Conservation (phyloP, 1,284 basidiomycete genomes). For the Trametes polyzona region DNA sequence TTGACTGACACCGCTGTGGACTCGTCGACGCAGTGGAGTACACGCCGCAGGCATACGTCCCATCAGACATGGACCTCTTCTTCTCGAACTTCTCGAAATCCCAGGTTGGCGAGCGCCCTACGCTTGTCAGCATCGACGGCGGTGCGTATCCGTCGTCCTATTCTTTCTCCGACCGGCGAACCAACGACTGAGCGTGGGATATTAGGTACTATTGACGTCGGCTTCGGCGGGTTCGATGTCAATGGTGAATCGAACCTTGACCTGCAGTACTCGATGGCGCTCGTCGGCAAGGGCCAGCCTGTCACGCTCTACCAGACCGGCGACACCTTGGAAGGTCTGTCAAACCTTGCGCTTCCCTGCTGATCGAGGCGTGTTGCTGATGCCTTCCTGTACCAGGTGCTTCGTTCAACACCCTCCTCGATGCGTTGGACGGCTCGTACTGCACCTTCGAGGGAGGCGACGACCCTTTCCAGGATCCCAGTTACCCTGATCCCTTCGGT, state of each 20-base stretch:
- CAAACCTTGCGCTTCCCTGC: neutral
- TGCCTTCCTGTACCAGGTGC: slow-evolving; percentile 36
- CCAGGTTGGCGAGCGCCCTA: slow-evolving; percentile 38
- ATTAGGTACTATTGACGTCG: slow-evolving; percentile 18
- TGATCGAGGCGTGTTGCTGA: neutral
- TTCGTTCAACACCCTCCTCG: slow-evolving; percentile 50
- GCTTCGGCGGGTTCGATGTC: slow-evolving; percentile 34
- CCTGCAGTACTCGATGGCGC: slow-evolving; percentile 51
- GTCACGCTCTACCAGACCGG: slow-evolving; percentile 37
- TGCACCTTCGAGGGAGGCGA: slow-evolving; percentile 68
- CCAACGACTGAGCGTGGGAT: no score
- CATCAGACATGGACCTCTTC: slow-evolving; percentile 48
- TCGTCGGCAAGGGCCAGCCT: slow-evolving; percentile 48
- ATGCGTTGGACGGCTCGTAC: slow-evolving; percentile 53
- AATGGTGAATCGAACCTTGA: slow-evolving; percentile 61
- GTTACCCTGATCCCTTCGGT: slow-evolving; percentile 25
- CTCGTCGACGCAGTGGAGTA: slow-evolving; percentile 47
- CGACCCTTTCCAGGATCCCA: slow-evolving; percentile 42
- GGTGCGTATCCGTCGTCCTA: slow-evolving; percentile 33
- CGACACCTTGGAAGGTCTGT: slow-evolving; percentile 24
- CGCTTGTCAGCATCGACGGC: slow-evolving; percentile 45
- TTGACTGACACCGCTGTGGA: no score
- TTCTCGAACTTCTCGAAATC: slow-evolving; percentile 40
- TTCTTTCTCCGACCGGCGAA: no score
- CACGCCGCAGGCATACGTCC: slow-evolving; percentile 48